Evolutionary conservation across 768 basidiomycete genomes (phyloP).

Genomic region (Hygrophorus pudorinus): DNA sequence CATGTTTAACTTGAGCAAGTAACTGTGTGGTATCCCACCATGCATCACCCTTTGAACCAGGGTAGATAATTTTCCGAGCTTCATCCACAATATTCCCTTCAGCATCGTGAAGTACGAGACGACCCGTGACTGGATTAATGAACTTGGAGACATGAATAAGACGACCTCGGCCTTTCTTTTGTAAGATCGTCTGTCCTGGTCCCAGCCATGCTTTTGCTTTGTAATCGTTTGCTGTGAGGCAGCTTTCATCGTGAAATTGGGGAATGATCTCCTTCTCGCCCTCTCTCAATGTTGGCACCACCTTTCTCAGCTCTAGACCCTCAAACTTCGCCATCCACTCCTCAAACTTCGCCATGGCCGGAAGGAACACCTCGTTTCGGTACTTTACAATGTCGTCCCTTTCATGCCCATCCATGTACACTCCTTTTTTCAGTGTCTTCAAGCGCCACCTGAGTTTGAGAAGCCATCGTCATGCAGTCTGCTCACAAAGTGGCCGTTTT

Average conservation of each 20-base stretch:
- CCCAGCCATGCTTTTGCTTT: conserved; percentile 7
- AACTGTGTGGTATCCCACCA: conserved; percentile 19
- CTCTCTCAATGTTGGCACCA: not conserved
- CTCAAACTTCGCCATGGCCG: conserved; percentile 11
- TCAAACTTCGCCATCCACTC: conserved; percentile 8
- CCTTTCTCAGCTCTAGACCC: not conserved
- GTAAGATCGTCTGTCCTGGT: conserved; percentile 10
- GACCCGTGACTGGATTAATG: conserved; percentile 11
- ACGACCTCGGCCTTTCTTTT: conserved; percentile 16
- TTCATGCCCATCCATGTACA: conserved; percentile 28
- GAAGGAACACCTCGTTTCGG: too few species aligned
- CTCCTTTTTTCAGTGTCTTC: conserved; percentile 15
- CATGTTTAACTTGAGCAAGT: conserved; percentile 14
- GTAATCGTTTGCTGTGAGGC: conserved; percentile 22
- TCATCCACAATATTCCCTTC: conserved; percentile 14
- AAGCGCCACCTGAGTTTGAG: conserved; percentile 18
- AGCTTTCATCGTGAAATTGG: conserved; percentile 22
- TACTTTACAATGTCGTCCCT: conserved; percentile 23
- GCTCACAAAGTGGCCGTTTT: conserved; percentile 5
- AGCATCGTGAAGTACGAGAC: conserved; percentile 16
- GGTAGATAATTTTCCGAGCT: conserved; percentile 17
- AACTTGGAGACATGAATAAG: conserved; percentile 14
- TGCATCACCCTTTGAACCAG: conserved; percentile 14
- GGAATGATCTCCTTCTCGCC: conserved; percentile 9
- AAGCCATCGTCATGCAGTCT: conserved; percentile 25